Evolutionary conservation across 306 rosid genomes (phyloP), one percentile per base, ranked within the genome.

Genomic region (Glycyrrhiza uralensis): DNA sequence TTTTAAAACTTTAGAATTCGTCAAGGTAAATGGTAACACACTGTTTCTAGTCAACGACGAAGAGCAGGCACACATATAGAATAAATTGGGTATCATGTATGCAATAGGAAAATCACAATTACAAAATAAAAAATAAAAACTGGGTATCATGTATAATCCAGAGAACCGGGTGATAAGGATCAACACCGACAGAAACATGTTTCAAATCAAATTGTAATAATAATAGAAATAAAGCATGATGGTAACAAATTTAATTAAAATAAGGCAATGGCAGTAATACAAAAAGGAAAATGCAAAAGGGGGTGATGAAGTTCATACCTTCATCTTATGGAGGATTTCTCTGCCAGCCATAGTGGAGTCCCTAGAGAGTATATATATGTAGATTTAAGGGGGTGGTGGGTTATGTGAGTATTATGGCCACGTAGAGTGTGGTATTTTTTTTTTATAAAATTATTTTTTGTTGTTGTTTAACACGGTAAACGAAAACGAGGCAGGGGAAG

Each of bases 311-410:
- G 32, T 0, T 7, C 7, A 57, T 74, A 93, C 97, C 96, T 93
- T 90, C 96, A 93, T 93, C 86, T 88, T 93, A 52, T 72, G 72
- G 54, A 93, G 77, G 56, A 93, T 84, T 71, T 90, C 97, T 75
- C 14, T 90, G 84, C 97, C 89, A 5, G 86, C 1, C 98, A 93
- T 93, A 50, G 76, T 42, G 52, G 32, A 22, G 22, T 2, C 10
- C 8, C 4, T 10, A 15, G 62, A 2, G 56, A 4, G 47, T 58
- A 33, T 73, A 5, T 59, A 23, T 36, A 47, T 6, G 61, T 72
- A 67, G 19, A 7, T 30, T 1, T 28, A 20, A 24, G 2, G n/a
- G 6, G 61, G 39, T n/a, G n/a, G n/a, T n/a, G 23, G 39, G 5
- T 13, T 7, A n/a, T 1, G 71, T 17, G 63, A 0, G 47, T n/a